A percentile compares a stretch with the other conserved stretches of the same genome.
Conservation (phyloP, 2,329 filamentous ascomycete genomes). For the Fusarium beomiforme region DNA sequence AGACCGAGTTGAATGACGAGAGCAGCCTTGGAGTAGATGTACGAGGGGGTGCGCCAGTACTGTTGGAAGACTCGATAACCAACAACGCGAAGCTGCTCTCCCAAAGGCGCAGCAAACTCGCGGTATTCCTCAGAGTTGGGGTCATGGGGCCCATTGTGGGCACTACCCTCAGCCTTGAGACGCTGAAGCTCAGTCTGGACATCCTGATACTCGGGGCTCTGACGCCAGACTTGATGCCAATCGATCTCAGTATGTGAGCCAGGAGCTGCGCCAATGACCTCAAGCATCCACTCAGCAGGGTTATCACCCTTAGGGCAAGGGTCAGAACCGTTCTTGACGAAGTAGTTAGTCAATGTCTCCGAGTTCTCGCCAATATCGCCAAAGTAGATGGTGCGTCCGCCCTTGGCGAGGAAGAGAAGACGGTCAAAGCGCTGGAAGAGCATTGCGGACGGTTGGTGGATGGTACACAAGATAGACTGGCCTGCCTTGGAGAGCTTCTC, state of each 20-base stretch:
- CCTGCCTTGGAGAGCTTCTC: slow-evolving; percentile 67
- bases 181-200: slow-evolving; percentile 64
- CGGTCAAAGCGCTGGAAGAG: slow-evolving; percentile 61
- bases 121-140: slow-evolving; percentile 60
- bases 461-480: slow-evolving; percentile 62
- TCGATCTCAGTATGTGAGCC: slow-evolving; percentile 37
- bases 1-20: slow-evolving; percentile 74
- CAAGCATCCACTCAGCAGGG: slow-evolving; percentile 44
- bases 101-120: slow-evolving; percentile 84
- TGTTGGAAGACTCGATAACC: slow-evolving; percentile 83
- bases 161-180: slow-evolving; percentile 61
- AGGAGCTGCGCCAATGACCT: slow-evolving; percentile 40
- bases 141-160: slow-evolving; percentile 40
- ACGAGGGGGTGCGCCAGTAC: slow-evolving; percentile 89
- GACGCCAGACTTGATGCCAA: slow-evolving; percentile 40
- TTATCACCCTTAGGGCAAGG: slow-evolving; percentile 36
- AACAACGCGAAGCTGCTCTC: slow-evolving; percentile 72
- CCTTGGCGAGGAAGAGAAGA: slow-evolving; percentile 58
- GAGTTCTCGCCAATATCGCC: slow-evolving; percentile 42
- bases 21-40: slow-evolving; percentile 84
- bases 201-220: slow-evolving; percentile 59
- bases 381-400: slow-evolving; percentile 41
- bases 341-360: slow-evolving; percentile 33
- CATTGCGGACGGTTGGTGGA: slow-evolving; percentile 59
- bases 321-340: slow-evolving; percentile 32